Base-by-base conservation (phyloP, 2,329 filamentous ascomycete genomes). In the Cordyceps fumosorosea region DNA sequence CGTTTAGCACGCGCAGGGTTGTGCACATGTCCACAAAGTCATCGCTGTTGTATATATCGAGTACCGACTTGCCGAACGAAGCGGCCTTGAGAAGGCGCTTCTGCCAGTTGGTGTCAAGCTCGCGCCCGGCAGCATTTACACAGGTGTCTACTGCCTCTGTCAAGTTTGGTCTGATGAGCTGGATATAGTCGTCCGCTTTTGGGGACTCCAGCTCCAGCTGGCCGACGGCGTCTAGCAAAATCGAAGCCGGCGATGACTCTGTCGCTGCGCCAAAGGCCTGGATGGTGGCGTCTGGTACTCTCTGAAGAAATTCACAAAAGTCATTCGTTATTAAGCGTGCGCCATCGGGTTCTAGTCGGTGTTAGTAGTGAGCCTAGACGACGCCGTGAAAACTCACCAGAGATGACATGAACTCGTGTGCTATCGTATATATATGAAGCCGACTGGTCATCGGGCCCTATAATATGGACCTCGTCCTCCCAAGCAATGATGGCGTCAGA, bases 21-120 rank as follows among this genome's bases (percentile, higher is more conserved):
- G 99, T 93, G 68, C 92, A 96, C 88, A 97, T 98, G 65, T 98
- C 93, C 60, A 99, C 95, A 75, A 98, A 99, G 66, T 99, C 93
- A 70, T 99, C 95, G 71, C 93, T 97, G 74, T 95, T 97, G 76
- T 98, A 99, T 14, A 98, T 87, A 69, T 98, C 95, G 3, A 99
- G 82, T 0, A 98, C 95, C 0, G 95, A 98, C 74, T 99, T 99
- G 64, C 95, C 95, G 73, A 97, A 98, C 0, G 93, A 98, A 0
- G 95, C 95, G 6, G 95, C 95, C 73, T 96, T 96, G n/a, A 99
- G 81, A 1, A 99, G 81, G 68, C 96, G 87, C 72, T 98, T 99
- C 72, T 99, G 95, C 91, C 93, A 96, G 70, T 93, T 87, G 2
- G 89, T 81, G 68, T 88, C 91, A 72, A 92, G 97, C 73, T 99